Evolutionary conservation across 768 basidiomycete species (phyloP).

Genomic region (Trametes sanguinea): DNA sequence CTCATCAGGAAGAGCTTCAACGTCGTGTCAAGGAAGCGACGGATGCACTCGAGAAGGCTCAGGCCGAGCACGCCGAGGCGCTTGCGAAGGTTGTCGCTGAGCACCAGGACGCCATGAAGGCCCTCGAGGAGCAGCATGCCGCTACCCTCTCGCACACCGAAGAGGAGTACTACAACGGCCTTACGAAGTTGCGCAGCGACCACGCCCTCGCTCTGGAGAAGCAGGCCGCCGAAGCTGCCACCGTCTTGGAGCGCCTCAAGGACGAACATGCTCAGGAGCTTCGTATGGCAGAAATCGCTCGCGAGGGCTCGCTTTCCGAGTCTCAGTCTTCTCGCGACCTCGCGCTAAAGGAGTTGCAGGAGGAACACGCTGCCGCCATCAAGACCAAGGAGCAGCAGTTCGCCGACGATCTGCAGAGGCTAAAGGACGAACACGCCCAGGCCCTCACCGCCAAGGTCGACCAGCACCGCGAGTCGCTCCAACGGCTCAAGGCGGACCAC

Average conservation of each 20-base stretch:
- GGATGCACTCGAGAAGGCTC: conserved; percentile 46
- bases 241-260: conserved; percentile 66
- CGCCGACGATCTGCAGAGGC: conserved; percentile 61
- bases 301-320: conserved; percentile 72
- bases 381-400: conserved; percentile 66
- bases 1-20: conserved; percentile 56
- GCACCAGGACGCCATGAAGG: conserved; percentile 57
- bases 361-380: conserved; percentile 70
- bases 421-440: conserved; percentile 64
- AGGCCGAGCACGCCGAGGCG: conserved; percentile 55
- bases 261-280: conserved; percentile 78
- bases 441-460: conserved; percentile 57
- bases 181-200: conserved; percentile 74
- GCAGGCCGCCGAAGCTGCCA: conserved; percentile 59
- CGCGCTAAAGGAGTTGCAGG: conserved; percentile 66
- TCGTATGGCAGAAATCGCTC: conserved; percentile 72
- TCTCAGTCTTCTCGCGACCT: conserved; percentile 67
- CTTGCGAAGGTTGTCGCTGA: conserved; percentile 51
- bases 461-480: conserved; percentile 57
- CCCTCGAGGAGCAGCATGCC: conserved; percentile 61
- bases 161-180: conserved; percentile 79
- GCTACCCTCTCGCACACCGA: conserved; percentile 66
- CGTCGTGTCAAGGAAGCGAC: conserved; percentile 55
- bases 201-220: conserved; percentile 67
- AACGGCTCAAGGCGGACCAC: conserved; percentile 64